Evolutionary conservation across 371 early-diverging fungal species (phyloP), one percentile per base, ranked within the genome.

Genomic region (Mucor indicus): DNA sequence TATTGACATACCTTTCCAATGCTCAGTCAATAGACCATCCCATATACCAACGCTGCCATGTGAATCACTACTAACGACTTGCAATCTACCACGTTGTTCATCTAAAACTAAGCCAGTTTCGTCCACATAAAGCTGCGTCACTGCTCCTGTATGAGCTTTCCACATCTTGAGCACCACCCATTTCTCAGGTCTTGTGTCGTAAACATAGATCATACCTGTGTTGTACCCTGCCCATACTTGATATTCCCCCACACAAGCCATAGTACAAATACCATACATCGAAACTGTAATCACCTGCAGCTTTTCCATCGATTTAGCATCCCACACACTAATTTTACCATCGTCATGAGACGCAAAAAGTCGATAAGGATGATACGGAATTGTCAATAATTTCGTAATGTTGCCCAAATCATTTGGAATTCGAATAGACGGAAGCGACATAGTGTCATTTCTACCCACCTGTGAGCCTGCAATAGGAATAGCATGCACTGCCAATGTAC

Each of bases 261-360:
- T 57, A 2, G 83, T 59, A 36, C 80, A 78, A 38, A 91, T 85
- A 30, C 83, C 75, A 63, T 93, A 91, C 41, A 75, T 64, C 2
- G 83, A 81, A 1, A 81, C 79, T 6, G 66, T 65, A 22, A 86
- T 66, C 5, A 80, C 61, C 25, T 77, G 69, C 0, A 74, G 17
- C 33, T 68, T 64, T 16, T 71, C 69, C 16, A 78, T 40, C 0
- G 76, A 64, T 13, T 61, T 60, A 15, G 72, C 61, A 54, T 88
- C 83, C 89, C 89, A 91, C 0, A 89, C 67, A 19, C 81, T 75
- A 4, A 92, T 76, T 41, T 84, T 88, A 31, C 92, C 91, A 60
- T 91, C 86, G 19, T 88, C 90, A 60, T 92, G 92, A 3, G 87
- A 87, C 4, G 82, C 69, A 62, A 82, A 82, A 10, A 90, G 82